These are phyloP conservation scores for Saccharomycopsis sp. DNA, from an alignment of 805 yeast species.

Conservation along the genomic window DNA sequence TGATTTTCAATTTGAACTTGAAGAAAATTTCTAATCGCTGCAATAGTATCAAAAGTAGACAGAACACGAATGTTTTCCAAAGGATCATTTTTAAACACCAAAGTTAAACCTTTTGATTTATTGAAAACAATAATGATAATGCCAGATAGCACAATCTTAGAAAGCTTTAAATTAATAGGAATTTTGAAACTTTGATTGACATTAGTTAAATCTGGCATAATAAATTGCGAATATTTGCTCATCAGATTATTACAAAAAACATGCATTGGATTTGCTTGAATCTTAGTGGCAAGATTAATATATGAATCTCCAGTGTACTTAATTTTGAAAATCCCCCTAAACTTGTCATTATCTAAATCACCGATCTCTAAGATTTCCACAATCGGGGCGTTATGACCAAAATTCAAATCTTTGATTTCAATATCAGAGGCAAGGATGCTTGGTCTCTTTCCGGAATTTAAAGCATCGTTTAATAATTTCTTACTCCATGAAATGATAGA, in stretches of 20 bases:
- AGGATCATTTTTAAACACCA: conserved; percentile 87
- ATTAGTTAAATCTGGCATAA: conserved; percentile 58
- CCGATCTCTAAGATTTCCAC: conserved; percentile 80
- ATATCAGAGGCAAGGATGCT: conserved; percentile 64
- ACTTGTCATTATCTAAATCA: conserved; percentile 66
- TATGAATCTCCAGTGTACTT: conserved; percentile 71
- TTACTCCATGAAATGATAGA: conserved; percentile 55
- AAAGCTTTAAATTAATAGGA: conserved; percentile 69
- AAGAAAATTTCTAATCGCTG: conserved; percentile 73
- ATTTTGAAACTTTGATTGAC: conserved; percentile 65
- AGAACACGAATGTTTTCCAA: conserved; percentile 74
- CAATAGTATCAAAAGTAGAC: conserved; percentile 81
- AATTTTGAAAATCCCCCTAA: conserved; percentile 75
- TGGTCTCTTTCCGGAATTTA: conserved; percentile 68
- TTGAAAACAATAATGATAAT: conserved; percentile 81
- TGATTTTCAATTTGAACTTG: conserved; percentile 80
- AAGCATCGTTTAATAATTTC: conserved; percentile 60
- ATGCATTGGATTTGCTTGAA: conserved; percentile 77
- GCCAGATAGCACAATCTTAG: conserved; percentile 67
- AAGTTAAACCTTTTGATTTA: conserved; percentile 73
- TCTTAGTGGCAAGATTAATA: conserved; percentile 67
- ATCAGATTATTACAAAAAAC: conserved; percentile 41
- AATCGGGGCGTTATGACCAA: conserved; percentile 68
- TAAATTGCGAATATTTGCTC: conserved; percentile 42
- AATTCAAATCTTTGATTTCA: conserved; percentile 57